Base-by-base conservation (phyloP, 176 grass and related monocot genomes). In the Raddia guianensis region DNA sequence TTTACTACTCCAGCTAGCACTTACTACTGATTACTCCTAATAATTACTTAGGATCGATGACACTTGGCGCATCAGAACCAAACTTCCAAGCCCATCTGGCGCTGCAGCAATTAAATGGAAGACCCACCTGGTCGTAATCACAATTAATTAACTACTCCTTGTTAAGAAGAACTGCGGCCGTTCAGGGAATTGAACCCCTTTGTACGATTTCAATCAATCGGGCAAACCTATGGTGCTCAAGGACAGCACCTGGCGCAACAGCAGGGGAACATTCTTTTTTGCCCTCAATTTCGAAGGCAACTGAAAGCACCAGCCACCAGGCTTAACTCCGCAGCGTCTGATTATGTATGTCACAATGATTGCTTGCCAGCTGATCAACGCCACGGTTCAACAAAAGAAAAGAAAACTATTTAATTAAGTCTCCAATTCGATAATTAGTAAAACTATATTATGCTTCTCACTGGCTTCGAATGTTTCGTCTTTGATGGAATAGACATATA, bases 161-260 rank as follows among this genome's bases (percentile, higher is more conserved):
- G 44, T 18, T 77, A 37, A 7, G 12, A 67, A 27, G 51, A 74
- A 34, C 61, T 16, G 51, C 48, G 8, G 12, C 21, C 68, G 50
- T 72, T 35, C 40, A 69, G 7, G 12, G 37, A 21, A 20, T 15
- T 10, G 7, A 27, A 73, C 77, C 62, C 18, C 51, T 55, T 55
- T 66, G 49, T 66, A 72, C 58, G 80, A 20, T 34, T 49, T 57
- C 80, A 78, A 83, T 87, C 86, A 78, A 16, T 16, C 16, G 37
- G 48, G 2, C 19, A 61, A 44, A 15, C 71, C 12, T 58, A 77
- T 49, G 79, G 49, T 18, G 49, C 49, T 66, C 32, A 18, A 48
- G 7, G 20, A 13, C 16, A 32, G 32, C 86, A 83, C 86, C 67
- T 87, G 86, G 57, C 80, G 7, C 27, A 3, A 3, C 73, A 49